Base-by-base conservation (phyloP, 805 yeast genomes). In the Cyberlindnera japonica region DNA sequence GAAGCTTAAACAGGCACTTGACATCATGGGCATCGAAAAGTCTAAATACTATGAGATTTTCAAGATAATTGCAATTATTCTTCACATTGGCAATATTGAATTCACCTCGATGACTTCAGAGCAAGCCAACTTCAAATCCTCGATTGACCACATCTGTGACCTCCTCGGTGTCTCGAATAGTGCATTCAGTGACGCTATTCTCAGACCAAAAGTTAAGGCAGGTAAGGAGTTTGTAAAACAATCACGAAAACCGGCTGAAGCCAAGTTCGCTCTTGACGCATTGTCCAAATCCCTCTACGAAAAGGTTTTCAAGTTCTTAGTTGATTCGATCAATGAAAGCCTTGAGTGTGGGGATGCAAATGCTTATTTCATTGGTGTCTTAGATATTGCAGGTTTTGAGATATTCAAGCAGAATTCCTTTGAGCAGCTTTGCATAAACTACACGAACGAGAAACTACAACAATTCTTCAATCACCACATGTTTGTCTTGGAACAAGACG, bases 401-500 rank as follows among this genome's bases (percentile, higher is more conserved):
- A 96, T 93, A 58, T 93, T 93, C 62, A 85, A 86, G 51, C 78
- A 78, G 51, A 93, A 93, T 64, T 90, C 97, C 2, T 93, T 93
- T 56, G 99, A 93, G 64, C 99, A 93, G 63, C 81, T 93, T 58
- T 91, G 99, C 65, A 91, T 91, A 64, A 91, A 91, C 60, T 93
- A 90, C 62, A 96, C 98, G 34, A 91, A 91, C 64, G 99, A 93
- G 66, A 93, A 91, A 63, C 73, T 93, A 48, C 99, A 93, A 62
- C 99, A 93, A 62, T 96, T 93, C 62, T 93, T 93, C 68, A 93
- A 91, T 57, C 97, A 90, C 66, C 97, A 93, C 59, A 96, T 93
- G 64, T 93, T 93, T 75, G 90, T 93, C 55, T 75, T 93, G 45
- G 99, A 93, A 59, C 98, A 93, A 68, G 95, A 88, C 59, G 98